phyloP scores from a whole-genome alignment of 2,329 filamentous ascomycete species.

The Alternaria sp. region DNA sequence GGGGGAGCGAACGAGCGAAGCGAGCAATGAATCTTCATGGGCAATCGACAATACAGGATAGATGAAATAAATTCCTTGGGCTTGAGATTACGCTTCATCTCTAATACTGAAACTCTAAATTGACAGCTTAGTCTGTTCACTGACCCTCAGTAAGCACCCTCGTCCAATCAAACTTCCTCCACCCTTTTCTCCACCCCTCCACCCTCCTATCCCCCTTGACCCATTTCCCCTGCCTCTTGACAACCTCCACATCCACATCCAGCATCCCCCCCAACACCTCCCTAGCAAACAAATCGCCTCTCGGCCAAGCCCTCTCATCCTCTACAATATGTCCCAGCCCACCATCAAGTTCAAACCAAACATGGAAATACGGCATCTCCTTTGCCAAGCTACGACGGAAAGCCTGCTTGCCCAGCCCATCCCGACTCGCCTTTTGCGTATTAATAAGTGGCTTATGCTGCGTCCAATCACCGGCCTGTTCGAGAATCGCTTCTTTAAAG shows the following conservation, averaged over 20 bases:
- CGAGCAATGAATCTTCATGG: conserved; percentile 11
- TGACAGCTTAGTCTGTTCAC: background rate
- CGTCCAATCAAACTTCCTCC: conserved; percentile 94
- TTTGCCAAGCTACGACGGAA: conserved; percentile 86
- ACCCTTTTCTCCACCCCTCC: conserved; percentile 81
- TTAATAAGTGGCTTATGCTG: conserved; percentile 96
- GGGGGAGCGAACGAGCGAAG: conserved; percentile 3
- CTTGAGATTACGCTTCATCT: background rate
- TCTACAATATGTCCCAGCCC: conserved; percentile 93
- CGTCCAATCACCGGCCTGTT: conserved; percentile 89
- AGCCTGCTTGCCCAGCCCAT: conserved; percentile 77
- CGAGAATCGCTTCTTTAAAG: conserved; percentile 92
- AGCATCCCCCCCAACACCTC: conserved; percentile 94
- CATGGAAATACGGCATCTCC: conserved; percentile 99
- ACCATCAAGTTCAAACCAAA: conserved; percentile 90
- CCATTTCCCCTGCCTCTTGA: conserved; percentile 93
- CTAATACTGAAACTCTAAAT: background rate
- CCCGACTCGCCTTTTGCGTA: conserved; percentile 71
- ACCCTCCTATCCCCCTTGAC: conserved; percentile 71
- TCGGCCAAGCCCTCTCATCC: conserved; percentile 83
- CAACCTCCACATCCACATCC: conserved; percentile 78
- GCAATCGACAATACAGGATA: conserved; percentile 18
- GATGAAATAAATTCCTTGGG: conserved; percentile 16
- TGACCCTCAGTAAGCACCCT: conserved; percentile 64
- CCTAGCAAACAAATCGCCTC: conserved; percentile 88